Base-by-base conservation (phyloP, 106 monocot genomes). In the Iris macrosiphon region DNA sequence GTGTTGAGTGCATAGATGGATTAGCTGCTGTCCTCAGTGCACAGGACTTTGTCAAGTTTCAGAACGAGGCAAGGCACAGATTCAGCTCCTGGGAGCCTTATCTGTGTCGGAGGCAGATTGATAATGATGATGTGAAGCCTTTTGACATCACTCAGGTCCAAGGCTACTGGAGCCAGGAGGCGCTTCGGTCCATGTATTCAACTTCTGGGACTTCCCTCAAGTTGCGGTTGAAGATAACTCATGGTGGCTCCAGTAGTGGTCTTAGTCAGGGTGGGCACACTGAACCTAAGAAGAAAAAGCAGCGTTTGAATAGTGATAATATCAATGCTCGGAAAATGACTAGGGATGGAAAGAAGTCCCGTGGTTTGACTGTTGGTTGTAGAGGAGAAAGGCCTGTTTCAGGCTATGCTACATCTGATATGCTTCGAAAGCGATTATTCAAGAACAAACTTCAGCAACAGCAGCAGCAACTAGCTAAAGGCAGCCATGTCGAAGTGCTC, bases 1-100 rank as follows among this genome's bases (percentile, higher is more conserved):
- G 75, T 49, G 74, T 84, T 44, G 88, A 93, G 70, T 88, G 93
- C 75, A 78, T 93, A 50, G 88, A 93, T 73, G 93, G 88, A 55
- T 52, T 93, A 25, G 81, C 80, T 21, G 55, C 75, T 1, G 81
- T 93, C 29, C 75, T 93, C 38, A 70, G 72, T 57, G 16, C 59
- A 20, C 67, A 88, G 48, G 80, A 93, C 68, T 93, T 73, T 75
- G 75, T 75, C 29, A 83, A 70, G 62, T 88, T 75, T 64, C 70
- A 70, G 24, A 70, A 61, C 50, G 70, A 57, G n/a, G 51, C 60
- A 38, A 73, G 15, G 28, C 43, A 56, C 6, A 58, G 21, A 14
- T 47, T 15, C 9, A 50, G 38, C 25, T 47, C 40, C 1, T 69
- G 74, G 84, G 49, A 72, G 21, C 84, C 84, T 19, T 88, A 73